Evolutionary conservation across 768 basidiomycete genomes (phyloP).

Genomic region (Amylocystis lapponica): DNA sequence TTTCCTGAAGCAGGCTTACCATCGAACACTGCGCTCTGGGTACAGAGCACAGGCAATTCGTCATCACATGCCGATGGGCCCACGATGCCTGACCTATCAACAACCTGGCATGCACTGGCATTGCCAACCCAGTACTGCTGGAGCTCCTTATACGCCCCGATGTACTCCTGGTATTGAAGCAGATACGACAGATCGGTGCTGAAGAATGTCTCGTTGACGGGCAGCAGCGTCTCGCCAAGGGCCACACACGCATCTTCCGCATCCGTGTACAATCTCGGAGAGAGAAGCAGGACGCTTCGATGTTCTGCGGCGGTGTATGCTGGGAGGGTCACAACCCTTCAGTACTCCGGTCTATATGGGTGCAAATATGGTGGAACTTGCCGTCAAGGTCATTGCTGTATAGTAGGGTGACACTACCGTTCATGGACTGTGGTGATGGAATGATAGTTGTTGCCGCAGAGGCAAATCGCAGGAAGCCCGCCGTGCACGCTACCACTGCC

Average conservation of each 20-base stretch:
- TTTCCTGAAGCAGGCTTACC: conserved; percentile 9
- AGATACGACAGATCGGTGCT: conserved; percentile 13
- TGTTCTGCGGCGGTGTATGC: conserved; percentile 15
- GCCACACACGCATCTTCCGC: conserved; percentile 13
- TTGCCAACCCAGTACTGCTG: conserved; percentile 19
- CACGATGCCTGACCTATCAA: conserved; percentile 17
- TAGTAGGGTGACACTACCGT: neutral
- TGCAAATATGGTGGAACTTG: neutral
- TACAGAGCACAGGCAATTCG: conserved; percentile 18
- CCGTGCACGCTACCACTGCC: too few species aligned
- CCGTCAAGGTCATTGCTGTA: neutral
- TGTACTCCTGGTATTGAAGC: conserved; percentile 20
- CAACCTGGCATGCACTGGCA: conserved; percentile 11
- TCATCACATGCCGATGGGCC: conserved; percentile 12
- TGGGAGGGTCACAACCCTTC: too few species aligned
- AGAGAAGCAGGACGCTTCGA: conserved; percentile 16
- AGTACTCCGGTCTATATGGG: too few species aligned
- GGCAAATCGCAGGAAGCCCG: too few species aligned
- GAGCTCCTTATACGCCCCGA: conserved; percentile 6
- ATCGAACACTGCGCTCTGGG: conserved; percentile 15
- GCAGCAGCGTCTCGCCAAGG: conserved; percentile 20
- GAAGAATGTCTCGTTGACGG: conserved; percentile 15
- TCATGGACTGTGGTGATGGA: too few species aligned
- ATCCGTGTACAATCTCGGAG: conserved; percentile 5
- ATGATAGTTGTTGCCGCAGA: neutral